phyloP scores from a whole-genome alignment of 2,329 filamentous ascomycete species.

The Aspergillus unguis region DNA sequence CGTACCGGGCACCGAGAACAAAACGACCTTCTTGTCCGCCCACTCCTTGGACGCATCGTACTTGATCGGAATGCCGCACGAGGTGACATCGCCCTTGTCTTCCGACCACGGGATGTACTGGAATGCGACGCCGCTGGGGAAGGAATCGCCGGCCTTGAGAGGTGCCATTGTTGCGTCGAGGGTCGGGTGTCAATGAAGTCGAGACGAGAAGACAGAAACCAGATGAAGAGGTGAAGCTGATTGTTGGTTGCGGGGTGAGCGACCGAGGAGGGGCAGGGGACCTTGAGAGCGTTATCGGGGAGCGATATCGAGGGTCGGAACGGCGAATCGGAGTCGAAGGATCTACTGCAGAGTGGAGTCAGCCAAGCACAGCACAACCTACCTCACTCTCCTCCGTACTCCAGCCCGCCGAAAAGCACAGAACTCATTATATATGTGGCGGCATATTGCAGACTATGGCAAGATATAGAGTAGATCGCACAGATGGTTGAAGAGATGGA shows the following conservation, averaged over 20 bases:
- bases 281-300: background rate
- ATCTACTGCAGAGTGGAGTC: background rate
- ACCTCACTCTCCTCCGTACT: too few species aligned
- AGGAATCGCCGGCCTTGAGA: conserved; percentile 75
- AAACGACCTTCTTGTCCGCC: conserved; percentile 67
- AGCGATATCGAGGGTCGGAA: background rate
- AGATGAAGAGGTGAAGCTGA: background rate
- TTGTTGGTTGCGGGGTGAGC: background rate
- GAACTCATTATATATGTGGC: conserved; percentile 3
- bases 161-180: conserved; percentile 23
- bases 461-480: background rate
- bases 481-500: background rate
- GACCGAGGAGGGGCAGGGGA: background rate
- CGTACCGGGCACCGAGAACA: conserved; percentile 66
- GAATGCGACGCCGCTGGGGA: conserved; percentile 78
- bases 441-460: background rate
- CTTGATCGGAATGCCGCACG: conserved; percentile 72
- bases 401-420: background rate
- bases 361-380: too few species aligned
- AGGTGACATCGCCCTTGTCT: conserved; percentile 66
- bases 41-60: conserved; percentile 79
- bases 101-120: conserved; percentile 72
- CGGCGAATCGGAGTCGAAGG: background rate
- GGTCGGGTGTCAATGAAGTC: background rate
- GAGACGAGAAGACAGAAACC: background rate